These are phyloP conservation scores for Myxozyma nipponensis DNA, from an alignment of 805 yeast genomes.

Conservation along the genomic window DNA sequence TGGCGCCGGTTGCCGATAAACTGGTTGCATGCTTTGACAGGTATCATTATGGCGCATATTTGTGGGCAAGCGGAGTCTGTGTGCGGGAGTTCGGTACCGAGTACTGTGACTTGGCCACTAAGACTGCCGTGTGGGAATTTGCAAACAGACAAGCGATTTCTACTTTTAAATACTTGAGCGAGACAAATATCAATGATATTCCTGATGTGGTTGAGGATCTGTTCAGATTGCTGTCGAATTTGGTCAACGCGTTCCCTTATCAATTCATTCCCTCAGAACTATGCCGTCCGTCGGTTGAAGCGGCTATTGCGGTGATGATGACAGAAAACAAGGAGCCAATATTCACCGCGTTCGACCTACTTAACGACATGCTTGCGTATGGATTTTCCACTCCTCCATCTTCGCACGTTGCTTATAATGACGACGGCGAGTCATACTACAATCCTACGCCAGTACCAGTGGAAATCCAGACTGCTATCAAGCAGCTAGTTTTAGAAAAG, in stretches of 20 bases:
- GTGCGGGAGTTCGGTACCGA: constrained; percentile 66
- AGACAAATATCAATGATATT: constrained; percentile 33
- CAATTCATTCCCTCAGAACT: constrained; percentile 45
- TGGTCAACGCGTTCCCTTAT: constrained; percentile 68
- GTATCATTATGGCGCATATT: constrained; percentile 72
- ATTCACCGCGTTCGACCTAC: constrained; percentile 63
- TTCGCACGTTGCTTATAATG: constrained; percentile 49
- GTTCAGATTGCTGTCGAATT: constrained; percentile 72
- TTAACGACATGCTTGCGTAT: constrained; percentile 81
- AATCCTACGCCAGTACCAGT: constrained; percentile 48
- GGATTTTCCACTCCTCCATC: constrained; percentile 78
- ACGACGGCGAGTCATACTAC: constrained; percentile 7
- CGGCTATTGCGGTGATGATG: constrained; percentile 52
- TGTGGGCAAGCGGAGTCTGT: constrained; percentile 81
- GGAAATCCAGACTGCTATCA: constrained; percentile 49
- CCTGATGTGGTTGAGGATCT: constrained; percentile 84
- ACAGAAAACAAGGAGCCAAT: constrained; percentile 71
- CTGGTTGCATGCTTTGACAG: constrained; percentile 66
- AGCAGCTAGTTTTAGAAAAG: constrained; percentile 46
- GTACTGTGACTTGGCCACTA: constrained; percentile 46
- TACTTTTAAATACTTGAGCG: constrained; percentile 48
- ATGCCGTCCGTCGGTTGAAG: constrained; percentile 48
- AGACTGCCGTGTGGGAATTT: constrained; percentile 67
- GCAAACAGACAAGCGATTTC: constrained; percentile 60
- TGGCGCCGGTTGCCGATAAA: constrained; percentile 61